These are phyloP conservation scores for Calonectria naviculata DNA, from an alignment of 2,329 filamentous ascomycete species.

Conservation along the genomic window DNA sequence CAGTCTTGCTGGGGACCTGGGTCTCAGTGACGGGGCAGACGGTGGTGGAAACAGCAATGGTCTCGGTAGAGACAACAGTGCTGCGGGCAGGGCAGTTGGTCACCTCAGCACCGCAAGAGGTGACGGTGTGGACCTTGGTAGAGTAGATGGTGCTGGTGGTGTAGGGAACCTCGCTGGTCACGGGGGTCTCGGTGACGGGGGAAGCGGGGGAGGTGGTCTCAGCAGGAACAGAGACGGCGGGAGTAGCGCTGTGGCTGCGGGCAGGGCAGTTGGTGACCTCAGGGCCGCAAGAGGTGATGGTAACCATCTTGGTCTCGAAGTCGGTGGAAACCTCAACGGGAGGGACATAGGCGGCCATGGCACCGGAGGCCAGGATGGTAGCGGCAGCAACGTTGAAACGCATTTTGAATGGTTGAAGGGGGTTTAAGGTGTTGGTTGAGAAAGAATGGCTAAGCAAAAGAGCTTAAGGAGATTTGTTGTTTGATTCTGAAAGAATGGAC, in stretches of 20 bases:
- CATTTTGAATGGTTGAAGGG: conserved; percentile 64
- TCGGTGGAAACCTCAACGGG: conserved; percentile 56
- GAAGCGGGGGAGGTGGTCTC: conserved; percentile 46
- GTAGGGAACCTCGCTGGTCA: conserved; percentile 46
- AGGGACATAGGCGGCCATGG: conserved; percentile 40
- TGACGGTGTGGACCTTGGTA: conserved; percentile 71
- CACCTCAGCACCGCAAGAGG: conserved; percentile 68
- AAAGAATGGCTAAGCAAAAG: conserved; percentile 40
- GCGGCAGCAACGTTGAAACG: conserved; percentile 66
- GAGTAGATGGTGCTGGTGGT: conserved; percentile 67
- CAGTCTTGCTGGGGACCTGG: conserved; percentile 26
- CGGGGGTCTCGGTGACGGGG: not conserved
- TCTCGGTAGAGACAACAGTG: conserved; percentile 50
- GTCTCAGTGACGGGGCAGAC: conserved; percentile 49
- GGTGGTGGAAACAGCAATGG: conserved; percentile 52
- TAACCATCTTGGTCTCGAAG: conserved; percentile 68
- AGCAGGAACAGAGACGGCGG: conserved; percentile 44
- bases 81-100: conserved; percentile 68
- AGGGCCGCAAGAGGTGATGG: conserved; percentile 68
- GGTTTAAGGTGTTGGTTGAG: conserved; percentile 28
- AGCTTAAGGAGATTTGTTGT: conserved; percentile 42
- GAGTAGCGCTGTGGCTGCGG: conserved; percentile 16
- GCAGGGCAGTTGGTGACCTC: conserved; percentile 43
- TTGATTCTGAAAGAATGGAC: conserved; percentile 62
- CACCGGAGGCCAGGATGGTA: conserved; percentile 57